Evolutionary conservation across 176 grass and related monocot genomes (phyloP).

Genomic region (Poa pratensis): DNA sequence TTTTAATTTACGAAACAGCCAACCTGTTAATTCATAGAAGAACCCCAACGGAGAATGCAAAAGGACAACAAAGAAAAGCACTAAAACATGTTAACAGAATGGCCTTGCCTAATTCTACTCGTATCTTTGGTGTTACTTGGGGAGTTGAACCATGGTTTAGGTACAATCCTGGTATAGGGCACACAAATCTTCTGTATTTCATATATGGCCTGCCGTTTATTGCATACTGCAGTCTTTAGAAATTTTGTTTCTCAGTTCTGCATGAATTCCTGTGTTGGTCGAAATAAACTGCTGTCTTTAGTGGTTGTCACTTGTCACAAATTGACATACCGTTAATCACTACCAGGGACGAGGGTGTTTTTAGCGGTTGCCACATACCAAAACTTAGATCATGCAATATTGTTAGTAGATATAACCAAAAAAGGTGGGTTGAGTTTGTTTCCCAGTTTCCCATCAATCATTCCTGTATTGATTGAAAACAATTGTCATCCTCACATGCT

Average conservation of each 20-base stretch:
- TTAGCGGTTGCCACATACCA: constrained; percentile 7
- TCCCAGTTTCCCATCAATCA: constrained; percentile 14
- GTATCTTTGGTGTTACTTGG: constrained; percentile 42
- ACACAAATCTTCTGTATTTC: constrained; percentile 28
- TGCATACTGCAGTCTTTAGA: constrained; percentile 6
- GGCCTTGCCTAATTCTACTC: constrained; percentile 1
- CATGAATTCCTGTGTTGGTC: constrained; percentile 15
- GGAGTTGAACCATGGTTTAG: constrained; percentile 18
- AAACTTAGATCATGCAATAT: constrained; percentile 21
- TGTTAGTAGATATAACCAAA: not conserved
- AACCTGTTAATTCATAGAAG: constrained; percentile 9
- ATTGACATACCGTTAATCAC: not conserved
- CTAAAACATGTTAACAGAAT: not conserved
- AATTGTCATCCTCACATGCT: constrained; percentile 1
- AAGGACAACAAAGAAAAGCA: constrained; percentile 19
- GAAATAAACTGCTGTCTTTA: constrained; percentile 11
- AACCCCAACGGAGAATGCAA: constrained; percentile 1
- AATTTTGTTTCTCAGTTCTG: constrained; percentile 15
- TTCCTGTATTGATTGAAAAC: constrained; percentile 19
- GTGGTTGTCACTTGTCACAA: not conserved
- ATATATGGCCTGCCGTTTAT: constrained; percentile 19
- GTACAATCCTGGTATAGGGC: constrained; percentile 22
- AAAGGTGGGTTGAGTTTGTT: not conserved
- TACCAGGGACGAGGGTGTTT: constrained; percentile 31
- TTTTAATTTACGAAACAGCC: constrained; percentile 1